phyloP scores from a whole-genome alignment of 106 monocot species.

The Apostasia shenzhenica region DNA sequence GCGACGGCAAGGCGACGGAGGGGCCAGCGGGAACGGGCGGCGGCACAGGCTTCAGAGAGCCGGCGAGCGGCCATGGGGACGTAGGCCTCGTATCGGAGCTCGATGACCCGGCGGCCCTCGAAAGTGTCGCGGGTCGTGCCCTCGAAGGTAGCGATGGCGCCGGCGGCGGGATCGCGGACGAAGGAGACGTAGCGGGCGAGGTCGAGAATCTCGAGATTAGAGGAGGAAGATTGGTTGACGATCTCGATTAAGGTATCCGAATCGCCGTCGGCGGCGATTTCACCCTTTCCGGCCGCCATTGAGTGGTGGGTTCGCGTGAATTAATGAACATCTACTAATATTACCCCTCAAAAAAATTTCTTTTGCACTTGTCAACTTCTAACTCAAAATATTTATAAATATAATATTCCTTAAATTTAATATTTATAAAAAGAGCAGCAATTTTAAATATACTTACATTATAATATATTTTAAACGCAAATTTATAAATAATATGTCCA shows the following conservation, averaged over 20 bases:
- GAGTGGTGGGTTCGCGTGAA: neutral
- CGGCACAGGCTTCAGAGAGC: slow-evolving; percentile 30
- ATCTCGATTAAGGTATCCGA: slow-evolving; percentile 66
- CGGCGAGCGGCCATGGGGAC: slow-evolving; percentile 66
- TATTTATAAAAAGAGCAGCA: too few species aligned
- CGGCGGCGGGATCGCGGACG: slow-evolving; percentile 73
- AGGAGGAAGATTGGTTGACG: slow-evolving; percentile 26
- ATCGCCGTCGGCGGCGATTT: slow-evolving; percentile 1
- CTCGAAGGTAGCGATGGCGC: slow-evolving; percentile 91
- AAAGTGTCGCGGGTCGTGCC: slow-evolving; percentile 90
- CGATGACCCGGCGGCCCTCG: slow-evolving; percentile 60
- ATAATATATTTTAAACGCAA: too few species aligned
- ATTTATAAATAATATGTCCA: too few species aligned
- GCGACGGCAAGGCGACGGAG: slow-evolving; percentile 47
- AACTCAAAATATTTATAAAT: too few species aligned
- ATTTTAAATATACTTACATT: too few species aligned
- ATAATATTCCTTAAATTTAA: too few species aligned
- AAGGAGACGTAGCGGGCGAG: slow-evolving; percentile 35
- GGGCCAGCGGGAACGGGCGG: slow-evolving; percentile 32
- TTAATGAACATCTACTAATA: too few species aligned
- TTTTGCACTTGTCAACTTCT: too few species aligned
- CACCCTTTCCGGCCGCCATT: neutral
- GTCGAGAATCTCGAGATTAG: slow-evolving; percentile 50
- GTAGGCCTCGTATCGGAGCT: slow-evolving; percentile 91
- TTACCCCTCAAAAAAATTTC: too few species aligned